Percentiles rank a stretch among this genome's conserved stretches.
These are phyloP conservation scores for Schrenkiella parvula DNA, from an alignment of 345 rosid genomes.

Conservation along the genomic window DNA sequence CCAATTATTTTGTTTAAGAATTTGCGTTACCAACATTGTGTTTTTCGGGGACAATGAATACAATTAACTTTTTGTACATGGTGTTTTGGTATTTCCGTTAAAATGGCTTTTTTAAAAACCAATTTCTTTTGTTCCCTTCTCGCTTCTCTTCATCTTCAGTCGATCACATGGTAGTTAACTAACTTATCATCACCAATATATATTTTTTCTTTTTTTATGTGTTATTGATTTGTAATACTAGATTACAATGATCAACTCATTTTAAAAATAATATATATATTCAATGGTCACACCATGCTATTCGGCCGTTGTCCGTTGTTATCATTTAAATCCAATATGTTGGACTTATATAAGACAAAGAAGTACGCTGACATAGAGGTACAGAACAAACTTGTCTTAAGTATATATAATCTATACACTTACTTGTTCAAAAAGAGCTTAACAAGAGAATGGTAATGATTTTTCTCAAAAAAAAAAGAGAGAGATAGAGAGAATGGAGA, in stretches of 20 bases:
- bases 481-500: background rate
- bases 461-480: no score
- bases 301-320: background rate
- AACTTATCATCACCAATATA: no score
- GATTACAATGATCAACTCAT: background rate
- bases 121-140: background rate
- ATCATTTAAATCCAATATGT: slow-evolving; percentile 22
- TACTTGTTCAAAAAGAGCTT: slow-evolving; percentile 11
- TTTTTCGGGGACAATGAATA: background rate
- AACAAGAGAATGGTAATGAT: slow-evolving; percentile 14
- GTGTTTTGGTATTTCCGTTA: background rate
- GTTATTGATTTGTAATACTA: background rate
- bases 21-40: background rate
- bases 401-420: slow-evolving; percentile 16
- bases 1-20: background rate
- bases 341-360: slow-evolving; percentile 1
- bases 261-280: background rate
- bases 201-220: no score
- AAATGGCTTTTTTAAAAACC: background rate
- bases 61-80: background rate
- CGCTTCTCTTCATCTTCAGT: slow-evolving; percentile 5
- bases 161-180: slow-evolving; percentile 1
- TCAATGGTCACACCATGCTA: background rate
- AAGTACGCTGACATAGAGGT: slow-evolving; percentile 15
- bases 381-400: slow-evolving; percentile 10